Evolutionary conservation across 192 early-diverging fungal species (phyloP), one percentile per base, ranked within the genome.

Genomic region (Umbelopsis ramanniana): DNA sequence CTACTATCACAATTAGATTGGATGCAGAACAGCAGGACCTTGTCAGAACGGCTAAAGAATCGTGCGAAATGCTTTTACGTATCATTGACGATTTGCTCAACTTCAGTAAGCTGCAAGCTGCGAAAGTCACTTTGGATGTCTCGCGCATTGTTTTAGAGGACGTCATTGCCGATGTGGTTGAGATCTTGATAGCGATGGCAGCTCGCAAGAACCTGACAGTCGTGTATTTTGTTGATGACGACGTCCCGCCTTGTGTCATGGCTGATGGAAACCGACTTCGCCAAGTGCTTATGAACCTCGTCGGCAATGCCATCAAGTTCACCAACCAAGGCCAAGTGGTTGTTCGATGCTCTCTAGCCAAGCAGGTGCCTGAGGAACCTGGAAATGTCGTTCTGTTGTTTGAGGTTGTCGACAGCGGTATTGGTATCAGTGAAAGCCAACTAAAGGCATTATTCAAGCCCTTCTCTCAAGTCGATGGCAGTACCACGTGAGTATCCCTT

Each of bases 261-360:
- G 88, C 88, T 24, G 93, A 94, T 71, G 86, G 85, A 8, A 80
- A 90, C 48, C 78, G 93, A 10, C 73, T 92, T 52, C 82, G 88
- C 33, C 93, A 94, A 78, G 82, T 93, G 19, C 68, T 94, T 26
- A 91, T 89, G 52, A 94, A 94, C 63, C 74, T 94, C 26, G 84
- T 90, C 2, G 88, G 88, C 37, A 94, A 94, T 71, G 87, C 90
- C 19, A 81, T 94, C 69, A 94, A 94, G 75, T 90, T 90, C 68
- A 88, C 89, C 1, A 79, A 83, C 52, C 26, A 78, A 23, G 89
- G 89, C 26, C 86, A 86, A 73, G 82, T 87, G n/a, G 72, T 79
- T 35, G 80, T 88, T 17, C 74, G 76, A 37, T 87, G 85, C 48
- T 81, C 77, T 2, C 68, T 87, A n/a, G 73, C 60, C 40, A 68